These are phyloP conservation scores for Fusarium denticulatum DNA, from an alignment of 2,329 filamentous ascomycete genomes.

Conservation along the genomic window DNA sequence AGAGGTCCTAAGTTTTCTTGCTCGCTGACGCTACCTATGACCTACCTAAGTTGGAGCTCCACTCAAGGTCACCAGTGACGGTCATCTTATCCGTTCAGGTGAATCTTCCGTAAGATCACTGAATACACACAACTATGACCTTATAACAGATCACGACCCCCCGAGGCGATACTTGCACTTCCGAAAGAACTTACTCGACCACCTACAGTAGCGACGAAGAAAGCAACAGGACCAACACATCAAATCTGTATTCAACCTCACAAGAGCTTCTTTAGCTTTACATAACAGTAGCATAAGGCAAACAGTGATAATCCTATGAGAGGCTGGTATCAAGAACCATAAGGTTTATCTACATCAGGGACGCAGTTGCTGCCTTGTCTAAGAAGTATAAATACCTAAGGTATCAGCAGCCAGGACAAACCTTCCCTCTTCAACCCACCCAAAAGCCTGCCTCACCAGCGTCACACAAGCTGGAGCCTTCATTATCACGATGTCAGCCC, in stretches of 20 bases:
- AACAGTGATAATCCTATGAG: not conserved
- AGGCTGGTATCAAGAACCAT: not conserved
- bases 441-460: not conserved
- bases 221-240: not conserved
- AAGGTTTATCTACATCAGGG: not conserved
- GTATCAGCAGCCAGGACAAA: not conserved
- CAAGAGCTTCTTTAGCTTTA: not conserved
- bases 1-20: not conserved
- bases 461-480: not conserved
- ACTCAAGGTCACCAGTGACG: not conserved
- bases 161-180: not conserved
- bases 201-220: not conserved
- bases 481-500: conserved; percentile 59
- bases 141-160: not conserved
- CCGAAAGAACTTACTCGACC: not conserved
- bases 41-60: not conserved
- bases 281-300: not conserved
- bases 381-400: not conserved
- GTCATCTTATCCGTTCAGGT: not conserved
- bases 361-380: not conserved
- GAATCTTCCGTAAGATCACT: not conserved
- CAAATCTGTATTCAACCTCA: not conserved
- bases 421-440: not conserved
- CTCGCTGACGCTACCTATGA: not conserved
- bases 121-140: not conserved